phyloP scores from a whole-genome alignment of 2,329 filamentous ascomycete genomes.

The Diaporthe amygdali region DNA sequence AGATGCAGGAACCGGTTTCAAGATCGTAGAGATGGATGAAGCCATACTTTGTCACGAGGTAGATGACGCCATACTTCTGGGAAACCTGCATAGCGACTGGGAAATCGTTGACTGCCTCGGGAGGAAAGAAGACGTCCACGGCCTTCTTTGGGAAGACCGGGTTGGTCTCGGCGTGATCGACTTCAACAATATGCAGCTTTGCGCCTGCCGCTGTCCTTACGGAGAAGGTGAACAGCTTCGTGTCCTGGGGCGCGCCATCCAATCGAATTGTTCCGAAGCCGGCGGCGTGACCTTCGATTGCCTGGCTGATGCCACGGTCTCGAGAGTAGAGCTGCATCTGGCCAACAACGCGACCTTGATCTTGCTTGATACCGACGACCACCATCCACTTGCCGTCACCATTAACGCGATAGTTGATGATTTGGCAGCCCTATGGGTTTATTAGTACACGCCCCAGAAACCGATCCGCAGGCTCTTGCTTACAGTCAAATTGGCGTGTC shows the following conservation, averaged over 20 bases:
- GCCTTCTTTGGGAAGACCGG: slow-evolving; percentile 93
- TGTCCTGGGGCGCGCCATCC: slow-evolving; percentile 87
- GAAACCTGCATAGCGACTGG: slow-evolving; percentile 98
- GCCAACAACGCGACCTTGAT: slow-evolving; percentile 90
- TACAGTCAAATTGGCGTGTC: slow-evolving; percentile 87
- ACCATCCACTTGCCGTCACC: slow-evolving; percentile 98
- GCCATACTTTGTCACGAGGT: slow-evolving; percentile 97
- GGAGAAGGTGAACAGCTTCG: slow-evolving; percentile 96
- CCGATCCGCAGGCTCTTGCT: slow-evolving; percentile 34
- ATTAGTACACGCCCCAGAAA: slow-evolving; percentile 22
- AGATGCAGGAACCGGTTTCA: slow-evolving; percentile 93
- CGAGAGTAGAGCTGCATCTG: slow-evolving; percentile 97
- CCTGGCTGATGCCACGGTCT: slow-evolving; percentile 95
- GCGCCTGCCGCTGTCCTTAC: slow-evolving; percentile 85
- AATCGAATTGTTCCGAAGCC: slow-evolving; percentile 89
- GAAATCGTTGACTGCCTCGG: slow-evolving; percentile 95
- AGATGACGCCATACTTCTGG: slow-evolving; percentile 94
- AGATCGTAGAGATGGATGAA: slow-evolving; percentile 99
- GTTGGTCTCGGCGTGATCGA: slow-evolving; percentile 90
- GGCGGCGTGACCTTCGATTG: slow-evolving; percentile 96
- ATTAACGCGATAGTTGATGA: slow-evolving; percentile 99
- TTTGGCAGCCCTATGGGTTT: slow-evolving; percentile 81
- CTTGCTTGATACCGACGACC: slow-evolving; percentile 92
- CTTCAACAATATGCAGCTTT: slow-evolving; percentile 97
- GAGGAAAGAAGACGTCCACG: slow-evolving; percentile 96